Percentiles rank a stretch among this genome's conserved stretches.
Conservation (phyloP, 148 eudicot species). For the Hydrangea macrophylla region DNA sequence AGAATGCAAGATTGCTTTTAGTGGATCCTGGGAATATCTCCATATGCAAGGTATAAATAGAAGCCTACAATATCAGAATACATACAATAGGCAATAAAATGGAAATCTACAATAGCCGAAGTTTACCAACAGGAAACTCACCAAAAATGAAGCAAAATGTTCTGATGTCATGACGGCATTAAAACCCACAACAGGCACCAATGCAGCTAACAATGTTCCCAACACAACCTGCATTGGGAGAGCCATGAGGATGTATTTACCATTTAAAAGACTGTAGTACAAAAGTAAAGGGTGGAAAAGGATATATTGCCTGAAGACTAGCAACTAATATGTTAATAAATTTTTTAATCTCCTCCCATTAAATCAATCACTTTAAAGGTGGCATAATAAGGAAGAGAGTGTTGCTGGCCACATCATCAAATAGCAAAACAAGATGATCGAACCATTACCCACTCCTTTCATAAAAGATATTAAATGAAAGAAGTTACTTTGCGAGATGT, state of each 20-base stretch:
- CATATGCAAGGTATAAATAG: not conserved
- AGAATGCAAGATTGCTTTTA: not conserved
- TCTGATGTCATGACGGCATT: constrained; percentile 98
- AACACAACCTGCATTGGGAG: constrained; percentile 70
- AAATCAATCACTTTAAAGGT: no score
- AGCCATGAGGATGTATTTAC: not conserved
- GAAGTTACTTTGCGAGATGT: no score
- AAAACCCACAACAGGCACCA: constrained; percentile 99
- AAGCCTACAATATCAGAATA: not conserved
- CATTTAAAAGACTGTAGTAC: not conserved
- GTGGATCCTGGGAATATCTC: not conserved
- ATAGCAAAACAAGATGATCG: not conserved
- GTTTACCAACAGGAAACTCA: constrained; percentile 31
- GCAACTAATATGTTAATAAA: not conserved
- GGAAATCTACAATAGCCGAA: not conserved
- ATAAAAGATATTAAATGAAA: no score
- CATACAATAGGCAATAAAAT: not conserved
- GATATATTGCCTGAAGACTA: no score
- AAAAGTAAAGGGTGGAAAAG: not conserved
- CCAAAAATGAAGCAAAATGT: constrained; percentile 97
- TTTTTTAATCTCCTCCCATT: not conserved
- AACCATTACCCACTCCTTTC: not conserved
- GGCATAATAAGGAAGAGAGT: no score
- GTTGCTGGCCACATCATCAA: not conserved
- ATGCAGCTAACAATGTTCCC: constrained; percentile 88